These are phyloP conservation scores for Jaminaea rosea DNA, from an alignment of 1,284 basidiomycete species.

Conservation along the genomic window DNA sequence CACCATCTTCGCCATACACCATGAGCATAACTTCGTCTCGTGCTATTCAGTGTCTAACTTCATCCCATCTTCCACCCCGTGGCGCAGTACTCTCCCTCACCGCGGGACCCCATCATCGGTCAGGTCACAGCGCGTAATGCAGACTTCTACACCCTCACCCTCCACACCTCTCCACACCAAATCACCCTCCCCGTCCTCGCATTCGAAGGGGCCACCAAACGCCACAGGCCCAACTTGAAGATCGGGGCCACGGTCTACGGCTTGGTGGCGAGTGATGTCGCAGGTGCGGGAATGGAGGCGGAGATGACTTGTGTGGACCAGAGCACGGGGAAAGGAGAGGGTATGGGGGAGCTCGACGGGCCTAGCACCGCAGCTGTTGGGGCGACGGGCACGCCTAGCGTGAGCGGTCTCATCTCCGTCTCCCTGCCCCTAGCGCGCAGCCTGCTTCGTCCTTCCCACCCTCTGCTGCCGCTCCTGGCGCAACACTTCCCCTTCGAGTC, in stretches of 20 bases:
- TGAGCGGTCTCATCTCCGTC: not conserved
- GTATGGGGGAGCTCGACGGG: conserved; percentile 37
- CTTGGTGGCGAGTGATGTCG: conserved; percentile 22
- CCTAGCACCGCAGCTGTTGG: conserved; percentile 11
- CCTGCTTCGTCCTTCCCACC: conserved; percentile 19
- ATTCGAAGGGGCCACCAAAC: conserved; percentile 45
- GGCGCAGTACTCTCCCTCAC: conserved; percentile 29
- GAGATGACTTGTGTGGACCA: conserved; percentile 42
- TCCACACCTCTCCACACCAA: conserved; percentile 23
- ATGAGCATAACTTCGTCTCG: not conserved
- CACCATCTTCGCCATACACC: not conserved
- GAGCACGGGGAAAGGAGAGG: conserved; percentile 34
- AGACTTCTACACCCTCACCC: conserved; percentile 36
- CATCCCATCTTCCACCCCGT: not conserved
- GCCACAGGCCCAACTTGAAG: conserved; percentile 40
- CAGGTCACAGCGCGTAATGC: conserved; percentile 36
- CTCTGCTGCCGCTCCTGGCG: conserved; percentile 23
- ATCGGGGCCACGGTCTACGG: conserved; percentile 41
- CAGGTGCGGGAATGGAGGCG: conserved; percentile 37
- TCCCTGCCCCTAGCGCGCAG: conserved; percentile 5
- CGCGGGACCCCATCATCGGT: conserved; percentile 30
- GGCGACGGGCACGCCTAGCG: not conserved
- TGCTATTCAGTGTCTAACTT: not conserved
- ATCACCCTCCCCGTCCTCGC: conserved; percentile 36
- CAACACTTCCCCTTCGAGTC: conserved; percentile 40